Base-by-base conservation (phyloP, 371 early-diverging fungal species). In the Funneliformis caledonium region DNA sequence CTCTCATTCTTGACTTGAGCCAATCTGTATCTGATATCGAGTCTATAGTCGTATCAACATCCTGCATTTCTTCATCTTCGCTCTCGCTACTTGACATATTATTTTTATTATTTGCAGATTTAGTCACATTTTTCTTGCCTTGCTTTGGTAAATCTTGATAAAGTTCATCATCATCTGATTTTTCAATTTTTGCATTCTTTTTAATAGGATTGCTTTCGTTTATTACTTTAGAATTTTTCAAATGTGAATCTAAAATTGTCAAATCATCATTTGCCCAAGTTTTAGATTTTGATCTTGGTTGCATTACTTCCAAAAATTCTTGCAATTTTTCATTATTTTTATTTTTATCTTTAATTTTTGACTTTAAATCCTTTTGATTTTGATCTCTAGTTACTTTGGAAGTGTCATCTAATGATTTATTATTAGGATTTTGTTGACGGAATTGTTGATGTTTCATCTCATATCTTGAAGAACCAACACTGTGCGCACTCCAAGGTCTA, bases 201-300 rank as follows among this genome's bases (percentile, higher is more conserved):
- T 69, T 79, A 50, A 61, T 76, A 19, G 73, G 45, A 62, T 52
- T 7, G 64, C 4, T 65, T 80, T 85, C 42, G 16, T 26, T 60
- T 72, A 64, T 42, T 75, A 52, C 31, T 84, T 79, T 60, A 83
- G 83, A 26, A 83, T 78, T 62, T 80, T 62, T 5, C 91, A 90
- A 80, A 93, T 31, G 74, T 37, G 74, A 26, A 26, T 75, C 69
- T 33, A 67, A 67, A 72, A 26, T 31, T 75, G 76, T 75, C 26
- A 64, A 75, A 80, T 96, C 97, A 75, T 98, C 98, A 85, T 98
- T 97, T 5, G 94, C 92, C 98, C 98, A 98, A 1, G 96, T 96
- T 81, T 93, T 91, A 78, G 91, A 88, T 76, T 90, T 90, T 0
- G 94, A 89, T 59, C 97, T 90, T 4, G 94, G 92, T 50, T 93